Percentiles rank a stretch among this genome's conserved stretches.
These are phyloP conservation scores for Fusarium coicis DNA, from an alignment of 2,329 filamentous ascomycete species.

Conservation along the genomic window DNA sequence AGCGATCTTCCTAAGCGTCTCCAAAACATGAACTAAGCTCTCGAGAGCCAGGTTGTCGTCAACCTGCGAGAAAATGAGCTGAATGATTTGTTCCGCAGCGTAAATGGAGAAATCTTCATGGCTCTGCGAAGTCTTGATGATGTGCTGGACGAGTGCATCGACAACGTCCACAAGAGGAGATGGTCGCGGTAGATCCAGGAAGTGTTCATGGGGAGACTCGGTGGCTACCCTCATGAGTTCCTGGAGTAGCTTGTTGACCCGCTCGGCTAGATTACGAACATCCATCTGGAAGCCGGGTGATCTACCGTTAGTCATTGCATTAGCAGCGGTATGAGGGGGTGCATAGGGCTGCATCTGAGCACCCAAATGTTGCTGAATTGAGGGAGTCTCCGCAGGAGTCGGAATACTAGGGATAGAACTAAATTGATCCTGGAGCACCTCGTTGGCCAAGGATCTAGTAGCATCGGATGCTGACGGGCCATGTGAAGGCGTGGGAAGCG, in stretches of 20 bases:
- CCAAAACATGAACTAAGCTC: slow-evolving; percentile 70
- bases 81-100: slow-evolving; percentile 69
- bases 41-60: slow-evolving; percentile 69
- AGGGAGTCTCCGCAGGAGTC: slow-evolving; percentile 69
- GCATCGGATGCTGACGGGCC: slow-evolving; percentile 69
- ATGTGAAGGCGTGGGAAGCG: slow-evolving; percentile 66
- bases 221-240: slow-evolving; percentile 66
- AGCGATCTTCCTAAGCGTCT: slow-evolving; percentile 69
- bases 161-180: slow-evolving; percentile 71
- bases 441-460: slow-evolving; percentile 70
- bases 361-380: slow-evolving; percentile 61
- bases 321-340: slow-evolving; percentile 58
- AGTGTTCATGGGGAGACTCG: slow-evolving; percentile 68
- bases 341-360: slow-evolving; percentile 67
- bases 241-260: slow-evolving; percentile 66
- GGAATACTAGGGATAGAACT: slow-evolving; percentile 65
- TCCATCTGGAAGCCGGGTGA: slow-evolving; percentile 61
- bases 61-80: slow-evolving; percentile 64
- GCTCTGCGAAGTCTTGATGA: slow-evolving; percentile 71
- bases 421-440: slow-evolving; percentile 72
- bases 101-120: slow-evolving; percentile 70
- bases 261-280: slow-evolving; percentile 62
- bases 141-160: slow-evolving; percentile 69
- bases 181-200: slow-evolving; percentile 66
- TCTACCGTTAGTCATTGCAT: slow-evolving; percentile 62